phyloP scores from a whole-genome alignment of 176 grass and related monocot species.

The Musa beccarii region DNA sequence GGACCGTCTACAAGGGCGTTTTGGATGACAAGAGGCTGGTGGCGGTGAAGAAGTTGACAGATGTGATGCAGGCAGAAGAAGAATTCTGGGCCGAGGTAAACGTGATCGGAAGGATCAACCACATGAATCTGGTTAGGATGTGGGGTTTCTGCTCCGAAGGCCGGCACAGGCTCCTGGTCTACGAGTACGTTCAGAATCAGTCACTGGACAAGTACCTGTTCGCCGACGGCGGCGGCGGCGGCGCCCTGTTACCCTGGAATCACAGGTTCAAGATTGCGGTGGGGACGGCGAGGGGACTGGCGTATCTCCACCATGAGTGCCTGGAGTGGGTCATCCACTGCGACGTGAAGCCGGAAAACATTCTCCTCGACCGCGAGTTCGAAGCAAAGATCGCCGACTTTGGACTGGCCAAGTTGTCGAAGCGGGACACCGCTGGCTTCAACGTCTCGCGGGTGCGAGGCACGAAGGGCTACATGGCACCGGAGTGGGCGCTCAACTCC shows the following conservation, averaged over 20 bases:
- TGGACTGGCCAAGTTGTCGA: conserved; percentile 58
- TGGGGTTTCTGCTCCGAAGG: conserved; percentile 68
- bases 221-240: background rate
- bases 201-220: conserved; percentile 62
- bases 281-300: conserved; percentile 57
- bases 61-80: conserved; percentile 39
- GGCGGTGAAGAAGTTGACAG: conserved; percentile 52
- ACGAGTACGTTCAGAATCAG: conserved; percentile 57
- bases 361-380: conserved; percentile 59
- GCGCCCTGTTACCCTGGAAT: conserved; percentile 34
- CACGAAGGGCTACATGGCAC: conserved; percentile 80
- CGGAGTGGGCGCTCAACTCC: conserved; percentile 63
- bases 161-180: conserved; percentile 50
- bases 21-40: conserved; percentile 35
- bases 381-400: conserved; percentile 81
- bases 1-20: conserved; percentile 36
- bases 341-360: conserved; percentile 87
- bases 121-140: conserved; percentile 79
- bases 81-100: conserved; percentile 56
- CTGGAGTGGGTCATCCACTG: conserved; percentile 86
- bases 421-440: conserved; percentile 37
- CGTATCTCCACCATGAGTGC: conserved; percentile 83
- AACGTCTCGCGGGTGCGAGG: conserved; percentile 60
- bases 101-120: conserved; percentile 55
- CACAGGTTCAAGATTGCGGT: conserved; percentile 56